Evolutionary conservation across 148 eudicot genomes (phyloP).

Genomic region (Bassia scoparia): DNA sequence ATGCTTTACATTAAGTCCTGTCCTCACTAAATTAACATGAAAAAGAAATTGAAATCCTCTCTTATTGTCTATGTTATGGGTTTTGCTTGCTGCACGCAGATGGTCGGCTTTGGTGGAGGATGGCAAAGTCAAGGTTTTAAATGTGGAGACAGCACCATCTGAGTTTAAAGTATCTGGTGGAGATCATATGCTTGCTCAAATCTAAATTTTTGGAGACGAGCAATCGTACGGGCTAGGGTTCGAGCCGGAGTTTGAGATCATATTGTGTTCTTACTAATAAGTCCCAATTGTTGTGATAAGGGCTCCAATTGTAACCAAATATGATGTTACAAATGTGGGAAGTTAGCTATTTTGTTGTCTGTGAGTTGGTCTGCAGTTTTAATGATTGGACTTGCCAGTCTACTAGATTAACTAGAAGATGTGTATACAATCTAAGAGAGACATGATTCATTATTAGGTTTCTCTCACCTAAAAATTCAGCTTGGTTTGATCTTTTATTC

Average conservation of each 20-base stretch:
- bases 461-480: too few relatives aligned
- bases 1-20: not conserved
- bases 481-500: too few relatives aligned
- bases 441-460: too few relatives aligned
- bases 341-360: not conserved
- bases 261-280: not conserved
- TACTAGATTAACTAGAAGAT: not conserved
- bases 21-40: too few relatives aligned
- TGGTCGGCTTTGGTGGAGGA: conserved; percentile 96
- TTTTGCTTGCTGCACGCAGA: conserved; percentile 27
- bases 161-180: conserved; percentile 76
- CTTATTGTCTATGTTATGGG: not conserved
- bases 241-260: not conserved
- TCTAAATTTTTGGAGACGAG: too few relatives aligned
- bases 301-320: not conserved
- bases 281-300: not conserved
- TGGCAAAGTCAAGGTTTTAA: conserved; percentile 72
- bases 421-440: not conserved
- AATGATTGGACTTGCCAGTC: not conserved
- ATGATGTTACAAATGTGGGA: not conserved
- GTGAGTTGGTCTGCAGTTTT: not conserved
- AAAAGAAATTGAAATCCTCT: not conserved
- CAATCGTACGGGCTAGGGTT: too few relatives aligned
- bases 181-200: conserved; percentile 69
- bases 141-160: conserved; percentile 58